Conservation (phyloP, 495 filamentous ascomycete species). For the Platismatia glauca region DNA sequence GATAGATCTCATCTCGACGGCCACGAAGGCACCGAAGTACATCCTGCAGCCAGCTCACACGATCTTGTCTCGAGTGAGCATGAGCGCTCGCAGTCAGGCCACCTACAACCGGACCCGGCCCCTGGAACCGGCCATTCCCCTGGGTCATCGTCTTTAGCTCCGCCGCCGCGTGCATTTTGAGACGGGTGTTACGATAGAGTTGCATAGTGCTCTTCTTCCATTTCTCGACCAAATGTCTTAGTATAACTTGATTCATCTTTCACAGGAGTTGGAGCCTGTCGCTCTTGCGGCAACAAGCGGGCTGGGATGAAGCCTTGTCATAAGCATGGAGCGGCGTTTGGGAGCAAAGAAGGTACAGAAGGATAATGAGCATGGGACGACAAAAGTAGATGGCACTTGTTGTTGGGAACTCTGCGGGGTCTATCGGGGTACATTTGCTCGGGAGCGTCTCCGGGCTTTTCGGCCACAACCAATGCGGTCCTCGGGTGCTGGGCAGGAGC, state of each 20-base stretch:
- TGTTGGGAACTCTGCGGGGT: not conserved
- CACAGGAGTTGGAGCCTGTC: not conserved
- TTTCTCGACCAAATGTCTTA: not conserved
- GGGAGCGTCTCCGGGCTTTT: not conserved
- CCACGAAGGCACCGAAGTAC: conserved; percentile 47
- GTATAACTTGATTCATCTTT: not conserved
- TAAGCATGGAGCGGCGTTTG: not conserved
- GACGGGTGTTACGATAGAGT: not conserved
- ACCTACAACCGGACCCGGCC: conserved; percentile 39
- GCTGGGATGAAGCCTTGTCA: not conserved
- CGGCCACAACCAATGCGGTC: not conserved
- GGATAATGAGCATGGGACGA: not conserved
- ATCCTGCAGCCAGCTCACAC: conserved; percentile 47
- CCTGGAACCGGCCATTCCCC: conserved; percentile 39
- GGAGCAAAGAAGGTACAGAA: not conserved
- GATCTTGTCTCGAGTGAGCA: conserved; percentile 36
- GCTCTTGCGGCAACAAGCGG: not conserved
- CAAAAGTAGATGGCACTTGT: not conserved
- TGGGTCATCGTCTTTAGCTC: conserved; percentile 11
- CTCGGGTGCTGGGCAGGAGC: not conserved
- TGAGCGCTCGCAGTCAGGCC: conserved; percentile 1
- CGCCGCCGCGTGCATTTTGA: conserved; percentile 15
- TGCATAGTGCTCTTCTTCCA: not conserved
- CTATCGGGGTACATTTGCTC: not conserved
- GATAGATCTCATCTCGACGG: conserved; percentile 40